Conservation (phyloP, 2,329 filamentous ascomycete genomes). For the Apiospora saccharicola region DNA sequence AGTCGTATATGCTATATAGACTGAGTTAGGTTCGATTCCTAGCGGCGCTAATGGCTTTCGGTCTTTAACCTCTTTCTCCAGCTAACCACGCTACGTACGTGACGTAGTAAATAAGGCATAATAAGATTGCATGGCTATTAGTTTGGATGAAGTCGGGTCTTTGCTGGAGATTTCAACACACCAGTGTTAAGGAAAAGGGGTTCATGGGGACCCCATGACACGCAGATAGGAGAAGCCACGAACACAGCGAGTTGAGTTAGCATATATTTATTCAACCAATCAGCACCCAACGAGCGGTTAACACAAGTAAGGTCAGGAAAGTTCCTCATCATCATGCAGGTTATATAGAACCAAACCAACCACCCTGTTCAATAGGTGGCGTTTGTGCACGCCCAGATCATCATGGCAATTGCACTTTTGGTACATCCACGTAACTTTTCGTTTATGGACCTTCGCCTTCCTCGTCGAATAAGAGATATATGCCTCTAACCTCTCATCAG, state of each 20-base stretch:
- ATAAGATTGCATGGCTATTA: too few species aligned
- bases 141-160: too few species aligned
- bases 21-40: too few species aligned
- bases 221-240: not conserved
- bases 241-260: not conserved
- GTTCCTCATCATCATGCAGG: not conserved
- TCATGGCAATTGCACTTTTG: not conserved
- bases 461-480: not conserved
- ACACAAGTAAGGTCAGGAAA: too few species aligned
- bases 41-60: too few species aligned
- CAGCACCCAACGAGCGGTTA: not conserved
- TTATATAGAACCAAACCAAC: not conserved
- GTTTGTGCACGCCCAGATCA: not conserved
- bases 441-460: not conserved
- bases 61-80: too few species aligned
- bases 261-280: not conserved
- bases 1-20: too few species aligned
- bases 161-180: too few species aligned
- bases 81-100: slow-evolving; percentile 33
- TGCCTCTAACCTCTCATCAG: not conserved
- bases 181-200: too few species aligned
- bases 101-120: not conserved
- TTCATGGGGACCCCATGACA: not conserved
- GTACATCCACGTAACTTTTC: not conserved
- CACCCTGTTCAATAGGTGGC: not conserved